Conservation (phyloP, 106 monocot species). For the Iris macrosiphon region DNA sequence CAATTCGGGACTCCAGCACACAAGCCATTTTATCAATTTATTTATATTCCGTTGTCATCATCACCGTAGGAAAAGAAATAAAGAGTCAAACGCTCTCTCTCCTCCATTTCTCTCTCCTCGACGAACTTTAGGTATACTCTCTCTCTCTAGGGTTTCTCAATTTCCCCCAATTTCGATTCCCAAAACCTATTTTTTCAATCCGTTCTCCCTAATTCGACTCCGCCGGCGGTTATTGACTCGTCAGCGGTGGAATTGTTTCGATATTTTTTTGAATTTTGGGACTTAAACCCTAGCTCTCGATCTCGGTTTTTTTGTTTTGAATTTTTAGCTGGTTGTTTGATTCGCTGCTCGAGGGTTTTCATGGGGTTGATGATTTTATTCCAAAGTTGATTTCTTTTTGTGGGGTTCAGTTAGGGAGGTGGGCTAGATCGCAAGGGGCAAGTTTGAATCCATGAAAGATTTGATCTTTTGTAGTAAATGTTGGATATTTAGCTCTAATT, state of each 20-base stretch:
- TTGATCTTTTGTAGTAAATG: too few species aligned
- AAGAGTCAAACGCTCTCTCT: conserved; percentile 19
- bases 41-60: conserved; percentile 11
- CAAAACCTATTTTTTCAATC: neutral
- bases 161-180: conserved; percentile 2
- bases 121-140: conserved; percentile 3
- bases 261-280: neutral
- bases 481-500: conserved; percentile 1
- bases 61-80: conserved; percentile 4
- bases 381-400: neutral
- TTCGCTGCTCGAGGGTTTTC: neutral
- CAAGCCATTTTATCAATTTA: neutral
- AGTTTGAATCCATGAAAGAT: too few species aligned
- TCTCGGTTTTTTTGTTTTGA: neutral
- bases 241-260: too few species aligned
- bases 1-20: too few species aligned
- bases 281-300: conserved; percentile 15
- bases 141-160: conserved; percentile 12
- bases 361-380: neutral
- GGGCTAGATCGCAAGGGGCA: neutral
- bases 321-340: neutral
- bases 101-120: too few species aligned
- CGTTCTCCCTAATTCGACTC: too few species aligned
- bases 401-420: neutral
- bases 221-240: too few species aligned